A percentile compares a stretch with the other conserved stretches of the same genome.
Conservation (phyloP, 305 asterid species). For the Fraxinus nigra region DNA sequence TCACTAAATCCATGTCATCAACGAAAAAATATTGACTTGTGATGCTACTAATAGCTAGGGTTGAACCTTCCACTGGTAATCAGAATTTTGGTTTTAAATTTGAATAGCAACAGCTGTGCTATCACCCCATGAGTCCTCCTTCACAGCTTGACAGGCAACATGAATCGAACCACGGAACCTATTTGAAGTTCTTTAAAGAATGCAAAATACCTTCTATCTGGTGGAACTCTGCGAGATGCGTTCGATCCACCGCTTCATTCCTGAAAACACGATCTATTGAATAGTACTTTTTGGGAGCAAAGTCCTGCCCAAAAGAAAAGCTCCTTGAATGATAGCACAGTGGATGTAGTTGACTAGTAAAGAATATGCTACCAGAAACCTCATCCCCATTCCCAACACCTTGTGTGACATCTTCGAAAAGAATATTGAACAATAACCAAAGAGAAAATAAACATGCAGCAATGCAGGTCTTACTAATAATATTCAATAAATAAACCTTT, state of each 20-base stretch:
- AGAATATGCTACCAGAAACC: not conserved
- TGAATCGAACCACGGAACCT: not conserved
- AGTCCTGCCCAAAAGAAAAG: conserved; percentile 45
- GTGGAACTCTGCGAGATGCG: conserved; percentile 99
- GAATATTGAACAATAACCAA: not conserved
- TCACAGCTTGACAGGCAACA: conserved; percentile 7
- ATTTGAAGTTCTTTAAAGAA: conserved; percentile 3
- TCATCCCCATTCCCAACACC: not conserved
- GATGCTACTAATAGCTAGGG: not conserved
- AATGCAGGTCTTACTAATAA: not conserved
- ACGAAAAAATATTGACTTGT: not conserved
- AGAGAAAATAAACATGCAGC: not conserved
- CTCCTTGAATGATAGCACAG: conserved; percentile 10
- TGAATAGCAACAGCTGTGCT: not conserved
- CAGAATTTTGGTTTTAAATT: not conserved
- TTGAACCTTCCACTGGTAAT: not conserved
- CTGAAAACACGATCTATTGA: conserved; percentile 96
- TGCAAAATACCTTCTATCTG: conserved; percentile 76
- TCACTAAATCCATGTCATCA: not conserved
- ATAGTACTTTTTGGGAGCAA: conserved; percentile 78
- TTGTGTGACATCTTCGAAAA: not conserved
- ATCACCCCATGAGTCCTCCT: not conserved
- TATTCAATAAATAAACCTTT: not conserved
- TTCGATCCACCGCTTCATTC: conserved; percentile 97
- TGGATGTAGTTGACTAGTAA: conserved; percentile 12